These are phyloP conservation scores for Moniliella sp. DNA, from an alignment of 1,284 basidiomycete species.

Conservation along the genomic window DNA sequence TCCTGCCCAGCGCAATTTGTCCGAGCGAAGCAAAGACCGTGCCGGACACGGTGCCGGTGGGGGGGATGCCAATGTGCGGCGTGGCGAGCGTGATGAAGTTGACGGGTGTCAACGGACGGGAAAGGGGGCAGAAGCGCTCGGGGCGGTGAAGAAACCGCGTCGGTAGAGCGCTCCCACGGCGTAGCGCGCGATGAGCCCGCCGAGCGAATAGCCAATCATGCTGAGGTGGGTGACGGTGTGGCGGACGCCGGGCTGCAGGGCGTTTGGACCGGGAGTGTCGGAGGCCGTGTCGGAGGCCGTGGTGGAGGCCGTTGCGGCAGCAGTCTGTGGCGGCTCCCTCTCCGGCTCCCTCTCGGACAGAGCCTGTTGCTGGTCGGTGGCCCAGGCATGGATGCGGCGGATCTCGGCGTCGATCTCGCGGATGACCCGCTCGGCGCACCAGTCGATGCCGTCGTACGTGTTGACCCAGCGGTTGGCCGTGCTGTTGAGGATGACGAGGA, in stretches of 20 bases:
- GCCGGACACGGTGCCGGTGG: constrained; percentile 44
- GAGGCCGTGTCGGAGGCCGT: constrained; percentile 40
- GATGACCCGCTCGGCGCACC: constrained; percentile 49
- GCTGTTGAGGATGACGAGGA: constrained; percentile 42
- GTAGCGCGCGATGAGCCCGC: constrained; percentile 58
- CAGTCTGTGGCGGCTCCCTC: too few species aligned
- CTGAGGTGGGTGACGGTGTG: background rate
- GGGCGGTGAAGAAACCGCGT: constrained; percentile 9
- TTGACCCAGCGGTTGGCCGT: constrained; percentile 42
- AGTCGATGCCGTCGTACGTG: constrained; percentile 56
- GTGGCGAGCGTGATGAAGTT: constrained; percentile 66
- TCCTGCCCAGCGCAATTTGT: constrained; percentile 53
- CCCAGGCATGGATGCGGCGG: constrained; percentile 25
- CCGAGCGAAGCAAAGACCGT: constrained; percentile 47
- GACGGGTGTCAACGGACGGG: constrained; percentile 37
- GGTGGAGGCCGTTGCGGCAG: constrained; percentile 47
- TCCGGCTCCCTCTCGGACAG: too few species aligned
- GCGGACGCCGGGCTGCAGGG: too few species aligned
- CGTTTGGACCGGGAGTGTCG: too few species aligned
- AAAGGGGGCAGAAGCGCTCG: background rate
- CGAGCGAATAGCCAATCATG: constrained; percentile 45
- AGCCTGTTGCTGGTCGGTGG: constrained; percentile 40
- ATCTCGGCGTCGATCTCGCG: constrained; percentile 39
- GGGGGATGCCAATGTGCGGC: constrained; percentile 47
- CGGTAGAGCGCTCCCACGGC: constrained; percentile 51